Conservation (phyloP, 1,284 basidiomycete species). For the Athelia sp. region DNA sequence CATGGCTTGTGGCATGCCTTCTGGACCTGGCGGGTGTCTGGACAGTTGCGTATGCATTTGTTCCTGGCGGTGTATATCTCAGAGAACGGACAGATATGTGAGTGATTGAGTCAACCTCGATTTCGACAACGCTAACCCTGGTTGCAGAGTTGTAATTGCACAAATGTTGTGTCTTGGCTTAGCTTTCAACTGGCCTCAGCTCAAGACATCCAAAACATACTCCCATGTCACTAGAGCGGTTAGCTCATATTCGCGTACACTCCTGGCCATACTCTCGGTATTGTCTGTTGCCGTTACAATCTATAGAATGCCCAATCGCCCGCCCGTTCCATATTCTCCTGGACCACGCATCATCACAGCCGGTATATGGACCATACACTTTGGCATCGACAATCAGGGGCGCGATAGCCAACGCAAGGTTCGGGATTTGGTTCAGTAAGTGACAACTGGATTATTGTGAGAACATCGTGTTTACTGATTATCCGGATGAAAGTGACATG, state of each 20-base stretch:
- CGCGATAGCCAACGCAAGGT: conserved; percentile 82
- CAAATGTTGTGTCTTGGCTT: conserved; percentile 47
- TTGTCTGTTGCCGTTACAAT: conserved; percentile 49
- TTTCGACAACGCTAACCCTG: conserved; percentile 3
- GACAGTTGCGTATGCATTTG: conserved; percentile 93
- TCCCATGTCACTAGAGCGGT: conserved; percentile 11
- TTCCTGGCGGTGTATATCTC: conserved; percentile 77
- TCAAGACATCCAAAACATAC: conserved; percentile 1
- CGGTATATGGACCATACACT: conserved; percentile 93
- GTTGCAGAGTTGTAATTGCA: conserved; percentile 41
- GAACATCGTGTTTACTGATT: conserved; percentile 4
- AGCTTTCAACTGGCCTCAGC: conserved; percentile 37
- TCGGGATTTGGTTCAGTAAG: conserved; percentile 62
- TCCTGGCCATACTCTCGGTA: conserved; percentile 41
- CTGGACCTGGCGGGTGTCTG: conserved; percentile 71
- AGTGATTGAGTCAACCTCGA: conserved; percentile 17
- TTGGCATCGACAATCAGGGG: conserved; percentile 80
- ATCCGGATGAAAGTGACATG: conserved; percentile 56
- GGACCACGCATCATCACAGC: conserved; percentile 73
- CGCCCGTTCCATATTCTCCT: conserved; percentile 58
- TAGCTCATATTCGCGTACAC: conserved; percentile 18
- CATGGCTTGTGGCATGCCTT: conserved; percentile 61
- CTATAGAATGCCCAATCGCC: conserved; percentile 42
- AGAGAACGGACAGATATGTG: conserved; percentile 79
- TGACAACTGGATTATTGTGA: conserved; percentile 8